A percentile compares a stretch with the other conserved stretches of the same genome.
Conservation (phyloP, 1,139 yeast species). For the Kurtzmaniella natalensis region DNA sequence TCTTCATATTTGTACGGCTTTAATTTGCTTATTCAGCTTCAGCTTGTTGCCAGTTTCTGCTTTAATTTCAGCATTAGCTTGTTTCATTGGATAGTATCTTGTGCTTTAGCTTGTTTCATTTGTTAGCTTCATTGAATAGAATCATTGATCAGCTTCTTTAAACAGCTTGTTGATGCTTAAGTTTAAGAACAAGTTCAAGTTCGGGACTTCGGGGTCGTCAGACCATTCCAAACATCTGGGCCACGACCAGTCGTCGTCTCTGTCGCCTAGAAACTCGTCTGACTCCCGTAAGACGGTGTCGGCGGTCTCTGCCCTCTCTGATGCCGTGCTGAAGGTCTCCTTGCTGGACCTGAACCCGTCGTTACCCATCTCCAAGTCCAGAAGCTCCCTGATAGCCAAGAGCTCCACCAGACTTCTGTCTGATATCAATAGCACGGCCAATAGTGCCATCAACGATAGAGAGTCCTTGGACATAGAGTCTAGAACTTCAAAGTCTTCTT, state of each 20-base stretch:
- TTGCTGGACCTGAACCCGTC: conserved; percentile 12
- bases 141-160: too few species aligned
- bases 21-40: too few species aligned
- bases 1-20: too few species aligned
- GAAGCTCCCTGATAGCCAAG: conserved; percentile 2
- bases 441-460: not conserved
- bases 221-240: conserved; percentile 1
- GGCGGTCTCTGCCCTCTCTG: conserved; percentile 19
- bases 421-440: conserved; percentile 1
- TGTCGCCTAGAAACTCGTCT: conserved; percentile 17
- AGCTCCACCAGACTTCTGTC: not conserved
- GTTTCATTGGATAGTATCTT: too few species aligned
- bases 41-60: too few species aligned
- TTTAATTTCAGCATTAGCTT: too few species aligned
- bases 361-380: conserved; percentile 2
- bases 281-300: conserved; percentile 25
- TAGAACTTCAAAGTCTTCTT: not conserved
- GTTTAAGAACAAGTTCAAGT: conserved; percentile 45
- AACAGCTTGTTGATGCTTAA: conserved; percentile 40
- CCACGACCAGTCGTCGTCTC: conserved; percentile 1
- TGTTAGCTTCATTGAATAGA: too few species aligned
- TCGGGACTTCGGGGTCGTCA: conserved; percentile 25
- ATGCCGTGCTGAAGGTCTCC: conserved; percentile 25
- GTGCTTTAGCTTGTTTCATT: too few species aligned
- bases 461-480: not conserved